phyloP scores from a whole-genome alignment of 2,329 filamentous ascomycete genomes.

The Boeremia lycopersici region DNA sequence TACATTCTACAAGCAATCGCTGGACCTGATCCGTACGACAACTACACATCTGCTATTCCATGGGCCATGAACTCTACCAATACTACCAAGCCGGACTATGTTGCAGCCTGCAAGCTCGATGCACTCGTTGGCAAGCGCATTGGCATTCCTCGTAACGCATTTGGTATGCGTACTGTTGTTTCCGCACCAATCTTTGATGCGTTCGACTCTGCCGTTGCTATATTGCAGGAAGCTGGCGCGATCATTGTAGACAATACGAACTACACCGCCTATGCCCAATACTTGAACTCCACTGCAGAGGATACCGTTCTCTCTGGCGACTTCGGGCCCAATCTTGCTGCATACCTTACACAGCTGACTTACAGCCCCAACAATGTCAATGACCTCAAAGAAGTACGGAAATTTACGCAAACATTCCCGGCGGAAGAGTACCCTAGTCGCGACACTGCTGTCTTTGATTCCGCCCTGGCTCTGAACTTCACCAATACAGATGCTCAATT shows the following conservation, averaged over 20 bases:
- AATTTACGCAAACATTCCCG: conserved; percentile 61
- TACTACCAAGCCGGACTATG: conserved; percentile 62
- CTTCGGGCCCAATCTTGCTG: conserved; percentile 62
- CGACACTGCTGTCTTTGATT: conserved; percentile 65
- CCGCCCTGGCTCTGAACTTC: conserved; percentile 57
- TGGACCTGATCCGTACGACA: conserved; percentile 59
- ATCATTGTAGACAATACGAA: conserved; percentile 65
- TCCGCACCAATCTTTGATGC: conserved; percentile 54
- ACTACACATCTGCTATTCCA: conserved; percentile 66
- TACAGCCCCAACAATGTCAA: conserved; percentile 64
- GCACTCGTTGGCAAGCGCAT: conserved; percentile 64
- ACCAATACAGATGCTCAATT: conserved; percentile 63
- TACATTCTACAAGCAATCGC: conserved; percentile 65
- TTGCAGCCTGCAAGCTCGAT: conserved; percentile 60
- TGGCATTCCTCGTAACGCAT: conserved; percentile 66
- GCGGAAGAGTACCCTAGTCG: conserved; percentile 66
- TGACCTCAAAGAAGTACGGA: conserved; percentile 57
- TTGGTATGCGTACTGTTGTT: conserved; percentile 47
- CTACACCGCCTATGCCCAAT: conserved; percentile 60
- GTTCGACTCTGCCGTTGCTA: conserved; percentile 61
- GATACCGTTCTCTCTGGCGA: conserved; percentile 62
- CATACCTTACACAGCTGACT: conserved; percentile 63
- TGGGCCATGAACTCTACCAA: conserved; percentile 44
- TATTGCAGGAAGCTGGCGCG: conserved; percentile 63
- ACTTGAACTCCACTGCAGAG: conserved; percentile 48